phyloP scores from a whole-genome alignment of 805 yeast genomes.

The Yamadazyma sp. region DNA sequence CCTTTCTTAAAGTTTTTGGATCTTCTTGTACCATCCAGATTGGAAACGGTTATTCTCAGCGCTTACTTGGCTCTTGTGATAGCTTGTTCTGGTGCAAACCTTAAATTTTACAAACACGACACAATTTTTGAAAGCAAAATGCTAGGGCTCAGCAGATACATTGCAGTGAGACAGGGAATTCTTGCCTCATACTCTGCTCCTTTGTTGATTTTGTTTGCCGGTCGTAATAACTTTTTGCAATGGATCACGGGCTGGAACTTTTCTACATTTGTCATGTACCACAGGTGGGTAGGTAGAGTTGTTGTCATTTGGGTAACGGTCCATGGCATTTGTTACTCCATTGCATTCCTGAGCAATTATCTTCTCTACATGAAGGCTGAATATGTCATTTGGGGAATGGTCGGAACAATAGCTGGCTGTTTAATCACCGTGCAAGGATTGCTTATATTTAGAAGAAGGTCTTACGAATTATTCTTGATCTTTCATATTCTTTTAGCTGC shows the following conservation, averaged over 20 bases:
- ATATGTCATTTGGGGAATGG: constrained; percentile 34
- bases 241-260: constrained; percentile 59
- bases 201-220: constrained; percentile 54
- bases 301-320: constrained; percentile 27
- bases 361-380: constrained; percentile 16
- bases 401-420: constrained; percentile 37
- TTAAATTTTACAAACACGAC: constrained; percentile 21
- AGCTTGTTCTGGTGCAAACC: constrained; percentile 17
- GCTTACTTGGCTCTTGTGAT: constrained; percentile 22
- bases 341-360: constrained; percentile 15
- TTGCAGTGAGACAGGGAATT: constrained; percentile 55
- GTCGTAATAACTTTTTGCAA: constrained; percentile 61
- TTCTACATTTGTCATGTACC: constrained; percentile 42
- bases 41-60: constrained; percentile 31
- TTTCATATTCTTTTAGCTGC: constrained; percentile 39
- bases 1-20: constrained; percentile 21
- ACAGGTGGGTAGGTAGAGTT: constrained; percentile 45
- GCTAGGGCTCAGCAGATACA: constrained; percentile 28
- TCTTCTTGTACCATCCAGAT: constrained; percentile 34
- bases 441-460: constrained; percentile 32
- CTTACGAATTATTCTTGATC: constrained; percentile 38
- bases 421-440: constrained; percentile 32
- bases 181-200: constrained; percentile 49
- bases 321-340: constrained; percentile 33
- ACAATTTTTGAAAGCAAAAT: constrained; percentile 23